Conservation (phyloP, 202 grass and related monocot genomes). For the Panicum virgatum region DNA sequence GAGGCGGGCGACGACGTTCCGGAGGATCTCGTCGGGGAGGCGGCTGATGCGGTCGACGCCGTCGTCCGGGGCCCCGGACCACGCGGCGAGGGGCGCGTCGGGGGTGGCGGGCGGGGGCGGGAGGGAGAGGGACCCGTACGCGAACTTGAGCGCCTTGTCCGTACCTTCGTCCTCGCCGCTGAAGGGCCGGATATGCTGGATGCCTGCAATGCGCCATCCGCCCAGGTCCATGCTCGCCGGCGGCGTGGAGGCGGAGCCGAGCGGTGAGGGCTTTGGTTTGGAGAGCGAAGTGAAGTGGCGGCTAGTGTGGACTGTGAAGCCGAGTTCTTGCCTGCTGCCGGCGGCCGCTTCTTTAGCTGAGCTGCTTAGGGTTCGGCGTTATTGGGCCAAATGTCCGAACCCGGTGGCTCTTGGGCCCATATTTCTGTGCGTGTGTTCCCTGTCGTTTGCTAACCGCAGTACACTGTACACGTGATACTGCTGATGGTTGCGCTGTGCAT, state of each 20-base stretch:
- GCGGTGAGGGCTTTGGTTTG: background rate
- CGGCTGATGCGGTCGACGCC: background rate
- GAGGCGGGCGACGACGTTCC: slow-evolving; percentile 41
- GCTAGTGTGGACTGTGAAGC: background rate
- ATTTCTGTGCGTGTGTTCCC: background rate
- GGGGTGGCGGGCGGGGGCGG: background rate
- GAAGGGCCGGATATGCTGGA: background rate
- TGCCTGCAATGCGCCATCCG: background rate
- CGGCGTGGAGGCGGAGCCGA: background rate
- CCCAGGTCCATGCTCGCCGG: slow-evolving; percentile 20
- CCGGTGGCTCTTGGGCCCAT: background rate
- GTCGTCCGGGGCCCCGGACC: background rate
- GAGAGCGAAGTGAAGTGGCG: background rate
- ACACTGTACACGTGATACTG: too few relatives aligned
- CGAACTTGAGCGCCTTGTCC: background rate
- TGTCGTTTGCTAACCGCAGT: background rate
- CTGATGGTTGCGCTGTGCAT: too few relatives aligned
- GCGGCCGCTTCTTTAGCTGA: background rate
- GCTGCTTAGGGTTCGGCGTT: background rate
- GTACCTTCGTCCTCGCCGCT: background rate
- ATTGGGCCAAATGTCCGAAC: slow-evolving; percentile 12
- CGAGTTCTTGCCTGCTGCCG: background rate
- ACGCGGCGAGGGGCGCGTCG: background rate
- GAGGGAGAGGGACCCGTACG: background rate
- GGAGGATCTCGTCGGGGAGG: slow-evolving; percentile 44